These are phyloP conservation scores for Penicillium sumatraense DNA, from an alignment of 2,329 filamentous ascomycete genomes.

Conservation along the genomic window DNA sequence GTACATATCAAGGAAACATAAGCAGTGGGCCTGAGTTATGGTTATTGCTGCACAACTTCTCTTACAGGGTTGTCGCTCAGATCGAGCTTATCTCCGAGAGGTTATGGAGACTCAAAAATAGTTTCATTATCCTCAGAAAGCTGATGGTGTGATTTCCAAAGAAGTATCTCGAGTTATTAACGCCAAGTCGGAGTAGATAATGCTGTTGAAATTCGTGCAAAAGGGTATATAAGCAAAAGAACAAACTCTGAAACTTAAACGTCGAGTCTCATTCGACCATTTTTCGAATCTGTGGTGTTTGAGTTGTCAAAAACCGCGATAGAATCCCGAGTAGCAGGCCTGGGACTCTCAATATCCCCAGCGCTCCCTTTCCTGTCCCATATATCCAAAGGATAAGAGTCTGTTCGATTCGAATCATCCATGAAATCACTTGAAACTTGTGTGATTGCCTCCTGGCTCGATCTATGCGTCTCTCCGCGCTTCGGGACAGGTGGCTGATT, in stretches of 20 bases:
- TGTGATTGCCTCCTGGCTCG: conserved; percentile 26
- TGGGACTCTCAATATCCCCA: conserved; percentile 12
- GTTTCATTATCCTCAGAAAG: no score
- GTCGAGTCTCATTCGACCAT: background rate
- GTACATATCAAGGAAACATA: no score
- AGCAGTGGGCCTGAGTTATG: no score
- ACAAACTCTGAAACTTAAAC: background rate
- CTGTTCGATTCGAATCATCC: conserved; percentile 9
- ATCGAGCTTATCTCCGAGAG: no score
- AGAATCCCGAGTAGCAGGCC: conserved; percentile 8
- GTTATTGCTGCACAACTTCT: no score
- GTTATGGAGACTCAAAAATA: no score
- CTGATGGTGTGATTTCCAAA: no score
- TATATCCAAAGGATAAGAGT: conserved; percentile 17
- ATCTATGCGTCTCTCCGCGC: conserved; percentile 8
- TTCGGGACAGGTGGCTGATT: background rate
- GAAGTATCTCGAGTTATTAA: no score
- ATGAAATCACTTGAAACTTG: conserved; percentile 15
- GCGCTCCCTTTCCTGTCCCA: conserved; percentile 8
- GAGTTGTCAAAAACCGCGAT: background rate
- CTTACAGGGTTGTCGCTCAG: no score
- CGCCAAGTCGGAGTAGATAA: no score
- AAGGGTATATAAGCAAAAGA: background rate
- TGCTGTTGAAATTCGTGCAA: background rate
- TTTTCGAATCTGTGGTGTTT: background rate